Evolutionary conservation across 768 basidiomycete genomes (phyloP), one percentile per base, ranked within the genome.

Genomic region (Suillus discolor): DNA sequence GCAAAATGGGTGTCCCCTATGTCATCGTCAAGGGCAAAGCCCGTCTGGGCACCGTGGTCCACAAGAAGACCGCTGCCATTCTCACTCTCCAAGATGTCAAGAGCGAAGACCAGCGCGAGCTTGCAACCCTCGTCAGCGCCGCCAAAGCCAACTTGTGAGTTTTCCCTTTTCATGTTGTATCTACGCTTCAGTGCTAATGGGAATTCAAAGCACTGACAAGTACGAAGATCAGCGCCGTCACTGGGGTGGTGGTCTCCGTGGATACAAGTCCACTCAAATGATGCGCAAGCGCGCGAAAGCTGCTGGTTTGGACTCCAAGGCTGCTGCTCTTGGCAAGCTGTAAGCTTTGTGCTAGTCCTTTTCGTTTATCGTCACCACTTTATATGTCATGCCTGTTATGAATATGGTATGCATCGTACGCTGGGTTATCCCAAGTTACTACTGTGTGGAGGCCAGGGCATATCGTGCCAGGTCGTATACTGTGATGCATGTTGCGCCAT

Each of bases 1-100:
- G 95, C 81, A 98, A 99, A 89, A 98, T 98, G 96, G 96, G 96
- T 79, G 92, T 98, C 41, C 96, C 96, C 47, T 98, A 99, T 82
- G 94, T 96, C 69, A 97, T 99, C 70, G 96, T 97, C 72, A 98
- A 98, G 84, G 92, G 93, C 82, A 98, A 98, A 83, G 94, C 97
- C 64, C 93, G 97, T 77, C 93, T 99, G 74, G 97, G 97, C 72
- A 94, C 96, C 8, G 95, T 98, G 68, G 94, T 96, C 47, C 94
- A 97, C 87, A 97, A 97, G 89, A 98, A 98, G 89, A 98, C 96
- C 61, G 90, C 96, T 55, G 91, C 96, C 62, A 91, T 96, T 62
- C 81, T 97, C 63, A 91, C 93, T 47, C 79, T 99, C 66, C 93
- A 96, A 81, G 97, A 99, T 28, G 97, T 99, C 74, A 89, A 88